phyloP scores from a whole-genome alignment of 805 yeast genomes.

The Cyberlindnera mississippiensis region DNA sequence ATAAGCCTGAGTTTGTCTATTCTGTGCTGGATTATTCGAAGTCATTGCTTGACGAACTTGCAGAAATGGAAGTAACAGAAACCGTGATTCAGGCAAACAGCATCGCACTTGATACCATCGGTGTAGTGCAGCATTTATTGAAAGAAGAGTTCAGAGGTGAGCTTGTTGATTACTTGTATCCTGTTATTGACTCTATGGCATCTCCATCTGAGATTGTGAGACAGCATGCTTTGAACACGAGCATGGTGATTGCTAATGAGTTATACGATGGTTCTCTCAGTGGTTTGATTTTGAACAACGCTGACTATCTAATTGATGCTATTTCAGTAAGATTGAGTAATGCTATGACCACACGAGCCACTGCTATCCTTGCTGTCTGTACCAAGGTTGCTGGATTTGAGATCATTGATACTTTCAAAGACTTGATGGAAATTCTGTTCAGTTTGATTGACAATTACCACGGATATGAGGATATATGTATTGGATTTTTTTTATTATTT shows the following conservation, averaged over 20 bases:
- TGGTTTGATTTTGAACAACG: slow-evolving; percentile 56
- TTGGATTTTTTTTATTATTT: slow-evolving; percentile 71
- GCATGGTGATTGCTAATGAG: slow-evolving; percentile 44
- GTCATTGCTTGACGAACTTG: slow-evolving; percentile 36
- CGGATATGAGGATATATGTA: slow-evolving; percentile 69
- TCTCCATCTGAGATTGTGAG: slow-evolving; percentile 43
- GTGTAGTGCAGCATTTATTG: slow-evolving; percentile 28
- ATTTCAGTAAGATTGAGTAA: slow-evolving; percentile 68
- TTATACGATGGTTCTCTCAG: slow-evolving; percentile 56
- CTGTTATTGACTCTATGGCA: slow-evolving; percentile 70
- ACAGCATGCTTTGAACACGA: slow-evolving; percentile 49
- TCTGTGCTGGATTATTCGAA: slow-evolving; percentile 38
- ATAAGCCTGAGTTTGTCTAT: slow-evolving; percentile 29
- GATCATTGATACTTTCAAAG: slow-evolving; percentile 62
- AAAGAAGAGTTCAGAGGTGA: slow-evolving; percentile 37
- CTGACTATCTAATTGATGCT: slow-evolving; percentile 78
- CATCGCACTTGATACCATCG: slow-evolving; percentile 44
- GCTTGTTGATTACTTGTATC: slow-evolving; percentile 66
- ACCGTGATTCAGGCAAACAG: slow-evolving; percentile 21
- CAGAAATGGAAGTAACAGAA: slow-evolving; percentile 19
- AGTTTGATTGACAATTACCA: slow-evolving; percentile 79
- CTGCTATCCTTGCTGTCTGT: slow-evolving; percentile 66
- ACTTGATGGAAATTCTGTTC: slow-evolving; percentile 71
- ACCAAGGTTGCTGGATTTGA: slow-evolving; percentile 66
- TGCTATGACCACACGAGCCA: slow-evolving; percentile 68